Evolutionary conservation across 257 asterid species (phyloP).

Genomic region (Lavandula angustifolia): DNA sequence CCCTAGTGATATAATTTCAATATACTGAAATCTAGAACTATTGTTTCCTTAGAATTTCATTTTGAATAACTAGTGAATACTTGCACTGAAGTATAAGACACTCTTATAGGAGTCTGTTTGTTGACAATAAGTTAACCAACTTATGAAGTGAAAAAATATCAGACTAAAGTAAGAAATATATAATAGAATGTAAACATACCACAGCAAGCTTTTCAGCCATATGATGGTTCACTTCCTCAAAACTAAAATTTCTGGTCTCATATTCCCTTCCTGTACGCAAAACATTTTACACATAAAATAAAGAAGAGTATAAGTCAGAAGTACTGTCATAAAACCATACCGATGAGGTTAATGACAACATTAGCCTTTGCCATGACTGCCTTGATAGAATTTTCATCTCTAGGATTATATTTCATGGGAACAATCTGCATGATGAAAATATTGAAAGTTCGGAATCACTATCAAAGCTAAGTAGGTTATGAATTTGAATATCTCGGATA

Average conservation of each 20-base stretch:
- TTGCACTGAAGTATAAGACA: not conserved
- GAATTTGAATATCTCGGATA: not conserved
- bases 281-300: slow-evolving; percentile 17
- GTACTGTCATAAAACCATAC: slow-evolving; percentile 34
- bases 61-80: slow-evolving; percentile 11
- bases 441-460: not conserved
- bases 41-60: not conserved
- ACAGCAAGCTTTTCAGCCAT: slow-evolving; percentile 88
- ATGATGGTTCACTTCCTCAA: slow-evolving; percentile 88
- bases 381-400: slow-evolving; percentile 87
- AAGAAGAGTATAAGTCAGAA: not conserved
- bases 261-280: slow-evolving; percentile 80
- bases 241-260: slow-evolving; percentile 90
- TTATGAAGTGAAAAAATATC: not conserved
- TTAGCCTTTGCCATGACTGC: slow-evolving; percentile 99
- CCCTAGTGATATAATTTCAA: not conserved
- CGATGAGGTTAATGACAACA: slow-evolving; percentile 97
- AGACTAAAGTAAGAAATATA: not conserved
- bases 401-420: slow-evolving; percentile 92
- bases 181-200: slow-evolving; percentile 55
- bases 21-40: not conserved
- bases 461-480: not conserved
- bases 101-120: not conserved
- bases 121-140: not conserved
- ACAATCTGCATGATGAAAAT: slow-evolving; percentile 61